phyloP scores from a whole-genome alignment of 208 protist genomes.

The Borovskyia barvae region DNA sequence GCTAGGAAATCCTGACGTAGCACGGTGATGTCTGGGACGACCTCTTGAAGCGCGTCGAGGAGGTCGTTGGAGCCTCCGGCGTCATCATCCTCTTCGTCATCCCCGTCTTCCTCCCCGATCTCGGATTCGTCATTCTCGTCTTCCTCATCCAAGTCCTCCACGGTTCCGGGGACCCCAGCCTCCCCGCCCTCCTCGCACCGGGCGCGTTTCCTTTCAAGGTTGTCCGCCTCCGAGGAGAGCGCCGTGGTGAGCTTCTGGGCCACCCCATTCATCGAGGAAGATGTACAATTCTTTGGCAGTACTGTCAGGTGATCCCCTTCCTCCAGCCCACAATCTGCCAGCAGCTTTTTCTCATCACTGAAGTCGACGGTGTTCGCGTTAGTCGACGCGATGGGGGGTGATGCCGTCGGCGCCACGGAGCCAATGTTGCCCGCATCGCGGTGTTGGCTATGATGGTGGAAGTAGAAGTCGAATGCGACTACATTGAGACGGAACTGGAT shows the following conservation, averaged over 20 bases:
- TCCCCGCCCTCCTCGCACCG: conserved; percentile 7
- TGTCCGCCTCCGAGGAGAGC: too few relatives aligned
- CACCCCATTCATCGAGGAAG: too few relatives aligned
- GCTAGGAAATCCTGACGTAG: conserved; percentile 78
- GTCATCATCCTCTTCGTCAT: conserved; percentile 32
- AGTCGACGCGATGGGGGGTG: neutral
- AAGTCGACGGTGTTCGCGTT: conserved; percentile 38
- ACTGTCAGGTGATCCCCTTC: conserved; percentile 70
- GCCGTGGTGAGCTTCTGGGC: too few relatives aligned
- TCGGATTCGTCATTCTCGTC: conserved; percentile 14
- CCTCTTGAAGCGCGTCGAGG: conserved; percentile 49
- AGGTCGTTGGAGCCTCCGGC: conserved; percentile 36
- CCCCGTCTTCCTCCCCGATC: conserved; percentile 17
- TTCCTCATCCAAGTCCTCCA: conserved; percentile 2
- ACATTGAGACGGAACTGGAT: conserved; percentile 72
- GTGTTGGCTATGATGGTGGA: conserved; percentile 1
- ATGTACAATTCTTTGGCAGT: conserved; percentile 28
- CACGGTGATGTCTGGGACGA: conserved; percentile 67
- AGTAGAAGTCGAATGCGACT: conserved; percentile 52
- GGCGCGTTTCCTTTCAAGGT: too few relatives aligned
- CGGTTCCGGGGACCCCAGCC: neutral
- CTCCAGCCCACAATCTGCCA: conserved; percentile 60
- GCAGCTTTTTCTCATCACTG: conserved; percentile 53
- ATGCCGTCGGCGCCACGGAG: neutral
- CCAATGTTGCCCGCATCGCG: neutral